These are phyloP conservation scores for Rugosomyces carneus DNA, from an alignment of 1,284 basidiomycete species.

Conservation along the genomic window DNA sequence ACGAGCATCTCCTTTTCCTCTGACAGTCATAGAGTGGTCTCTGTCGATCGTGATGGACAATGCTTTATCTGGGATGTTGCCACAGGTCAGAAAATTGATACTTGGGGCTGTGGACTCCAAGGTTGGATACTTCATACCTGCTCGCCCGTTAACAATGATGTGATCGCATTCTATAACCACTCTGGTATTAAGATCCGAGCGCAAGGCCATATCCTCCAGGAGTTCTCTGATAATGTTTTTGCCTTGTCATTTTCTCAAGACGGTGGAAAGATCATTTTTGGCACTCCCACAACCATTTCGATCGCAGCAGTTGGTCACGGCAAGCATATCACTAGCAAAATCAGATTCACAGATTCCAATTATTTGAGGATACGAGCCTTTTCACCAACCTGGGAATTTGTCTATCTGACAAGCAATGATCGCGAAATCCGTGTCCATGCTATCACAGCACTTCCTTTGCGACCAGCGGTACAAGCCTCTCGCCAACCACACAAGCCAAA, in stretches of 20 bases:
- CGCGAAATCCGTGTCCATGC: too few relatives aligned
- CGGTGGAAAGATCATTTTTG: background rate
- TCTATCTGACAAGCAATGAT: too few relatives aligned
- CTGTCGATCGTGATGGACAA: background rate
- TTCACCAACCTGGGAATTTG: too few relatives aligned
- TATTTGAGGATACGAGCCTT: too few relatives aligned
- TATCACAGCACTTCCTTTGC: too few relatives aligned
- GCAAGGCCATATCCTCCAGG: background rate
- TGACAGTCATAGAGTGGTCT: background rate
- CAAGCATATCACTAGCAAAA: too few relatives aligned
- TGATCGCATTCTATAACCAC: background rate
- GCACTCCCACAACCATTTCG: background rate
- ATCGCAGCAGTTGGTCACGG: too few relatives aligned
- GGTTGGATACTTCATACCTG: background rate
- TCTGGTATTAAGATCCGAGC: background rate
- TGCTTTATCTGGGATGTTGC: background rate
- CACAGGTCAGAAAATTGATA: background rate
- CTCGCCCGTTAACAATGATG: background rate
- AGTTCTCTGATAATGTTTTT: background rate
- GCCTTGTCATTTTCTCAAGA: conserved; percentile 2
- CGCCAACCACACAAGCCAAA: background rate
- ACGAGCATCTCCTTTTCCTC: conserved; percentile 4
- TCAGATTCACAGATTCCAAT: too few relatives aligned
- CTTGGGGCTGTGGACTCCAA: background rate
- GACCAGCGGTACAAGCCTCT: too few relatives aligned